Percentiles rank a stretch among this genome's conserved stretches.
Evolutionary conservation across 257 asterid genomes (phyloP).

Genomic region (Solanum peruvianum): DNA sequence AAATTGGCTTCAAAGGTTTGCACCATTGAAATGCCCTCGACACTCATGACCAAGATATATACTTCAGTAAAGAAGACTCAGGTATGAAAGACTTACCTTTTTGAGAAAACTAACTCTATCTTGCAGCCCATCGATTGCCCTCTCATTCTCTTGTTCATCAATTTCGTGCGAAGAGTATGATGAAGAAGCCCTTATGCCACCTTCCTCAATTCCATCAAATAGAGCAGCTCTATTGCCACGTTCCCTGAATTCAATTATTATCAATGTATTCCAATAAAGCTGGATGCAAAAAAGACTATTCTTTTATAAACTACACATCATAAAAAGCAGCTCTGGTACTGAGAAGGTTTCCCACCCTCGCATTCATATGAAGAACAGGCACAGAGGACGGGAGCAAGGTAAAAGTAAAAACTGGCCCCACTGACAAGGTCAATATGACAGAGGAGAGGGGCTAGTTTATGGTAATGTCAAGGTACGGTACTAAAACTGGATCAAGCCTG

Average conservation of each 20-base stretch:
- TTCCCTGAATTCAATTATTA: conserved; percentile 37
- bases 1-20: background rate
- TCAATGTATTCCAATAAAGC: background rate
- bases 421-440: background rate
- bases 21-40: background rate
- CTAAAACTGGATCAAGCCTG: background rate
- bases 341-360: background rate
- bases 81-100: conserved; percentile 33
- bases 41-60: background rate
- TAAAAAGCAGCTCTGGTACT: background rate
- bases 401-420: background rate
- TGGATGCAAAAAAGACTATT: background rate
- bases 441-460: background rate
- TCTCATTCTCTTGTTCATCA: conserved; percentile 90
- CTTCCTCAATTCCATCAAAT: conserved; percentile 95
- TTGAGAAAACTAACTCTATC: conserved; percentile 78
- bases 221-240: conserved; percentile 67
- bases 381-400: background rate
- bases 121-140: conserved; percentile 66
- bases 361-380: background rate
- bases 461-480: background rate
- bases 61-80: background rate
- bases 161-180: conserved; percentile 74
- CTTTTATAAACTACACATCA: background rate
- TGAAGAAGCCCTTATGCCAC: conserved; percentile 78